phyloP scores from a whole-genome alignment of 148 eudicot genomes.

The Persicaria maculosa region DNA sequence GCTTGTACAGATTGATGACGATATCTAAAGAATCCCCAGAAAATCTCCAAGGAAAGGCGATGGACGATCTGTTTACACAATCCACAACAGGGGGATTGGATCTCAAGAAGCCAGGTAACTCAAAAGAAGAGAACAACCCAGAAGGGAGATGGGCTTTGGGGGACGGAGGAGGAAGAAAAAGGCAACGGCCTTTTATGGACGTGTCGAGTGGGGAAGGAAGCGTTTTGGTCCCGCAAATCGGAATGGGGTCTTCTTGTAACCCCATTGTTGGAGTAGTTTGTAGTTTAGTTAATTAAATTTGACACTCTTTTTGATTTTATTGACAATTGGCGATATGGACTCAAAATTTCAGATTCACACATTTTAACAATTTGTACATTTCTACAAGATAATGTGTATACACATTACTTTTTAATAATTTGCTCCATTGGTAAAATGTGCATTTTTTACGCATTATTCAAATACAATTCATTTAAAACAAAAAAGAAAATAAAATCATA shows the following conservation, averaged over 20 bases:
- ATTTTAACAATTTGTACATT: no score
- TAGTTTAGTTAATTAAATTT: not conserved
- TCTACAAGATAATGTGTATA: no score
- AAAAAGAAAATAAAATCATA: no score
- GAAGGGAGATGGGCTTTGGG: not conserved
- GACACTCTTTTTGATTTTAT: not conserved
- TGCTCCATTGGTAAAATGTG: no score
- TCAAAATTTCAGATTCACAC: no score
- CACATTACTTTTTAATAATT: no score
- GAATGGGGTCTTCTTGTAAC: not conserved
- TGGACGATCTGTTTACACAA: not conserved
- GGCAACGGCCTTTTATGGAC: not conserved
- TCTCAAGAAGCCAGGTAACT: not conserved
- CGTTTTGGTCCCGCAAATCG: not conserved
- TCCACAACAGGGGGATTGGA: not conserved
- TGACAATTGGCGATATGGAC: not conserved
- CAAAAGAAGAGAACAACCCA: not conserved
- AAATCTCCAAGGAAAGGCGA: not conserved
- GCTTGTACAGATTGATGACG: slow-evolving; percentile 3
- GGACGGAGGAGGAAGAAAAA: not conserved
- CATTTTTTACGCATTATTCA: no score
- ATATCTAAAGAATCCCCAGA: not conserved
- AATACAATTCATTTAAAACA: no score
- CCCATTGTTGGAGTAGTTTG: not conserved
- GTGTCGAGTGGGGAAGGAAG: not conserved